A percentile compares a stretch with the other conserved stretches of the same genome.
phyloP scores from a whole-genome alignment of 208 protist genomes.

The Naegleria fowleri region DNA sequence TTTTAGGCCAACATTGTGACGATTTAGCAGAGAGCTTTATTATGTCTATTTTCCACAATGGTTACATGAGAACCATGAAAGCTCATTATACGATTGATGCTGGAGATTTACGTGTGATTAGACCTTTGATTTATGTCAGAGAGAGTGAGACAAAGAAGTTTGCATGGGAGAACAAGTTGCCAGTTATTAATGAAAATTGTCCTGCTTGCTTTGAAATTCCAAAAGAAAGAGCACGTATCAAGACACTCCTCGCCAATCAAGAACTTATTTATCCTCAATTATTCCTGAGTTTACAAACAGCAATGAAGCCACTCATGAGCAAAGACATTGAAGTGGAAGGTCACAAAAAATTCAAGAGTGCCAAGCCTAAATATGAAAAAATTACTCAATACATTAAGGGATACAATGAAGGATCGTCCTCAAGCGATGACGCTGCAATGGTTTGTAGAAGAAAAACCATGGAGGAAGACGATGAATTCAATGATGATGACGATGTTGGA shows the following conservation, averaged over 20 bases:
- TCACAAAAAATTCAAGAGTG: slow-evolving; percentile 12
- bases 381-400: background rate
- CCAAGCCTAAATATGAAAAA: background rate
- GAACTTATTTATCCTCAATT: background rate
- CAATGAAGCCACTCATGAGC: slow-evolving; percentile 8
- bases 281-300: background rate
- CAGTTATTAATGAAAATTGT: slow-evolving; percentile 68
- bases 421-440: background rate
- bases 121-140: slow-evolving; percentile 58
- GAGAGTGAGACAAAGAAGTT: slow-evolving; percentile 47
- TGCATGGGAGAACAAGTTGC: slow-evolving; percentile 44
- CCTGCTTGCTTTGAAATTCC: slow-evolving; percentile 67
- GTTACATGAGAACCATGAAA: slow-evolving; percentile 67
- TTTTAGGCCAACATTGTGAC: slow-evolving; percentile 65
- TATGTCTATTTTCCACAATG: slow-evolving; percentile 69
- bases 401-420: background rate
- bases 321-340: background rate
- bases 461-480: background rate
- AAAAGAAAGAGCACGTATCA: slow-evolving; percentile 51
- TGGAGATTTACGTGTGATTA: slow-evolving; percentile 62
- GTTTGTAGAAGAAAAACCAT: background rate
- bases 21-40: slow-evolving; percentile 66
- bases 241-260: background rate
- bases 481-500: background rate
- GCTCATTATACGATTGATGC: slow-evolving; percentile 55